Conservation (phyloP, 1,139 yeast species). For the Zygosaccharomyces sapae region DNA sequence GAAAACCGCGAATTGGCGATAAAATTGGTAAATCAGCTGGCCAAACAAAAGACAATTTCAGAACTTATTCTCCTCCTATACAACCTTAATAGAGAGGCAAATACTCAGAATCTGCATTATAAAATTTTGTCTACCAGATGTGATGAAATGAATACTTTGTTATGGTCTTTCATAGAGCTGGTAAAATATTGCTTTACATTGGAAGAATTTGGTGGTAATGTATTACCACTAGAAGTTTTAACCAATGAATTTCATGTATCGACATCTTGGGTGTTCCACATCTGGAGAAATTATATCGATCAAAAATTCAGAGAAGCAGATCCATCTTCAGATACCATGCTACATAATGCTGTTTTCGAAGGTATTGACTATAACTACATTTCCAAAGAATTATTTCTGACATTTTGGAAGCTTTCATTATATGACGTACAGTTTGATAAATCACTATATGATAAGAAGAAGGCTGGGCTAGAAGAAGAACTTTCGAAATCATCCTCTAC, state of each 20-base stretch:
- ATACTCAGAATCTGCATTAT: constrained; percentile 49
- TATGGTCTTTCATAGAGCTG: constrained; percentile 61
- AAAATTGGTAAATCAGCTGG: constrained; percentile 49
- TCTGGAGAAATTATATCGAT: constrained; percentile 57
- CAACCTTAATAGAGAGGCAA: constrained; percentile 46
- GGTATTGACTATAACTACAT: constrained; percentile 40
- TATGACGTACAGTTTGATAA: constrained; percentile 64
- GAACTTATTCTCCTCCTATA: constrained; percentile 66
- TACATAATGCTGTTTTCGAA: constrained; percentile 25
- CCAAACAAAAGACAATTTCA: constrained; percentile 45
- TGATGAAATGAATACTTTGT: constrained; percentile 66
- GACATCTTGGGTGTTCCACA: constrained; percentile 67
- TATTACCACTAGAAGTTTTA: constrained; percentile 49
- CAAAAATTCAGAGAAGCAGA: constrained; percentile 15
- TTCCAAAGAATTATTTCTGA: constrained; percentile 47
- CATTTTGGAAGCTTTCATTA: constrained; percentile 74
- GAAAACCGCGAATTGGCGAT: constrained; percentile 48
- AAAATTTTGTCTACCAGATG: constrained; percentile 67
- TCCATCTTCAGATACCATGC: constrained; percentile 24
- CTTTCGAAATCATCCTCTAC: constrained; percentile 22
- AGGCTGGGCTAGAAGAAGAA: constrained; percentile 40
- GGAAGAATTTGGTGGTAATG: constrained; percentile 38
- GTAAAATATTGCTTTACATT: constrained; percentile 48
- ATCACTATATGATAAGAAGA: constrained; percentile 49
- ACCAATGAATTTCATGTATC: constrained; percentile 49